Evolutionary conservation across 2,329 filamentous ascomycete genomes (phyloP), one percentile per base, ranked within the genome.

Genomic region (Aspergillus hortae): DNA sequence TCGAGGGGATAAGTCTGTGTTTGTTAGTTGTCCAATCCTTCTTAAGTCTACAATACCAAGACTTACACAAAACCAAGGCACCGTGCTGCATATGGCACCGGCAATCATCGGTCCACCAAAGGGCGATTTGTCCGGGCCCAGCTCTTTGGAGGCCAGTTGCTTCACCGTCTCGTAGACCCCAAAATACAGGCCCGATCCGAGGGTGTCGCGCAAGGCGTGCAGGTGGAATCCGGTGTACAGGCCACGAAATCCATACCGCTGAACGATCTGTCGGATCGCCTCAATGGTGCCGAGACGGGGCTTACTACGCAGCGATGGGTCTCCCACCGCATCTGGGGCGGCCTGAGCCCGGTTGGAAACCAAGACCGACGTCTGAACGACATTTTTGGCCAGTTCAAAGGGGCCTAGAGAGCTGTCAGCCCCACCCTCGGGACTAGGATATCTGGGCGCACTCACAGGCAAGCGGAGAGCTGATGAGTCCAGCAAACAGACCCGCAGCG

Each of bases 371-470:
- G 75, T 76, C 57, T 77, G 75, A 14, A 76, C 73, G 4, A 76
- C 75, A 51, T 77, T 77, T 59, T 77, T 77, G 46, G 75, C 71
- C 32, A 77, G 61, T 62, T 77, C 75, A 48, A 77, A 75, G 1
- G 75, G 75, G 53, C 74, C 74, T 76, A 27, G 46, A 10, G 44
- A 25, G 27, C 6, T 30, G 44, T 51, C 38, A 51, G 38, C 12
- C 17, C 17, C 17, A 21, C 5, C 7, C 15, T n/a, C 11, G 12
- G 19, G 23, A n/a, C 21, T 10, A n/a, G 12, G 33, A 15, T 19
- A 10, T 17, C n/a, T 19, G 30, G 14, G n/a, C 30, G 3, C 14
- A 57, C 74, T 57, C 67, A 77, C 74, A 77, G 40, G 75, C 71
- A 54, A 76, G 61, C 33, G 74, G 72, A 11, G 74, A 67, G 32